Evolutionary conservation across 257 asterid genomes (phyloP).

Genomic region (Ehretia macrophylla): DNA sequence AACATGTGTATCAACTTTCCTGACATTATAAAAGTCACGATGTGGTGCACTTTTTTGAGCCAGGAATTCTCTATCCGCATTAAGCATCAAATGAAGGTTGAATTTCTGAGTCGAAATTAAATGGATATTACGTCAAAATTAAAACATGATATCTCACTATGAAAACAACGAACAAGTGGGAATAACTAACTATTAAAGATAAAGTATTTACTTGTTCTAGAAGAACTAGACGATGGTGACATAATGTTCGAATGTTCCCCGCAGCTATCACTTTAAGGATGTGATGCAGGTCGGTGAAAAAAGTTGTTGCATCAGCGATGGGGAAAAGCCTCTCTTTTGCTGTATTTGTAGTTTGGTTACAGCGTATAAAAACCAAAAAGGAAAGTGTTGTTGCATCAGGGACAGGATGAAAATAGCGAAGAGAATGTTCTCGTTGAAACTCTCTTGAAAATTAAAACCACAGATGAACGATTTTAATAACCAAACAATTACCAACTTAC

Average conservation of each 20-base stretch:
- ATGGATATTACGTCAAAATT: background rate
- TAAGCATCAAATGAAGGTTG: constrained; percentile 98
- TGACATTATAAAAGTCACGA: constrained; percentile 95
- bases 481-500: constrained; percentile 2
- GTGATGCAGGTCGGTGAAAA: constrained; percentile 93
- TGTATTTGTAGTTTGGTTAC: constrained; percentile 12
- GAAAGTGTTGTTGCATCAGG: constrained; percentile 6
- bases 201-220: constrained; percentile 70
- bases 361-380: background rate
- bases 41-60: constrained; percentile 99
- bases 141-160: constrained; percentile 11
- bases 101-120: constrained; percentile 58
- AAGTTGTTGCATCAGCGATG: constrained; percentile 94
- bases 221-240: constrained; percentile 94
- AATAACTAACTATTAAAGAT: constrained; percentile 12
- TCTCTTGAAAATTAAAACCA: background rate
- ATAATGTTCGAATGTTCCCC: constrained; percentile 83
- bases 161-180: background rate
- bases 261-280: constrained; percentile 95
- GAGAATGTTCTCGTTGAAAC: background rate
- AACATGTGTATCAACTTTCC: constrained; percentile 98
- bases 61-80: constrained; percentile 95
- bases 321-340: constrained; percentile 85
- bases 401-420: background rate
- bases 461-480: background rate